Evolutionary conservation across 352 stramenopile species (phyloP), one percentile per base, ranked within the genome.

Genomic region (Globisporangium recalcitrans): DNA sequence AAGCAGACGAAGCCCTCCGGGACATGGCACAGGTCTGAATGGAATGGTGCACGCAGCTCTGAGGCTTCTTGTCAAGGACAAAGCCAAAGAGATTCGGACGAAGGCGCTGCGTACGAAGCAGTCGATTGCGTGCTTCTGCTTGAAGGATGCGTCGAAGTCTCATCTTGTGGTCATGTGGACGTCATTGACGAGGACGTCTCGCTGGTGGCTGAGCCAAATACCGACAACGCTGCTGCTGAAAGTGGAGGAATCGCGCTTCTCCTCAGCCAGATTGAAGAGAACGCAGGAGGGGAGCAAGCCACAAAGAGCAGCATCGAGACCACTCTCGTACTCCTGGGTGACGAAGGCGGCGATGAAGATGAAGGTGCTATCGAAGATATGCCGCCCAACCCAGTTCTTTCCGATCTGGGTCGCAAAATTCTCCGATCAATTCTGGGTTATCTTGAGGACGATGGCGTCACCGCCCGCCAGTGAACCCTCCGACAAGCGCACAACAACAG

Each of bases 101-200:
- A 26, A 49, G 22, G 32, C 24, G 14, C 34, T 9, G 26, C 44
- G 13, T 57, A 58, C 27, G 54, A 58, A 46, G 6, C 26, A n/a
- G 1, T 67, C 2, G n/a, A 48, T 4, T 21, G 21, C 16, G 62
- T 67, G 32, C 9, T 67, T 10, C 8, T 67, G 54, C n/a, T 62
- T 32, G 54, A 67, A 44, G 62, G 47, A 21, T 7, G 13, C 3
- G 47, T 9, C 8, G 22, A 36, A 0, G 13, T 67, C 34, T 16
- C 13, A 0, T 21, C 3, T 0, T 67, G 62, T 11, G 24, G 10
- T 9, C 61, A 62, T n/a, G 40, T 6, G 10, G 8, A n/a, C 7
- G 1, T 9, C n/a, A n/a, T 1, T n/a, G 26, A 7, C 9, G 29
- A 22, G 14, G 24, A 51, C 3, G 24, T 24, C n/a, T 38, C 22